Base-by-base conservation (phyloP, 371 early-diverging fungal genomes). In the Syncephalastrum racemosum region DNA sequence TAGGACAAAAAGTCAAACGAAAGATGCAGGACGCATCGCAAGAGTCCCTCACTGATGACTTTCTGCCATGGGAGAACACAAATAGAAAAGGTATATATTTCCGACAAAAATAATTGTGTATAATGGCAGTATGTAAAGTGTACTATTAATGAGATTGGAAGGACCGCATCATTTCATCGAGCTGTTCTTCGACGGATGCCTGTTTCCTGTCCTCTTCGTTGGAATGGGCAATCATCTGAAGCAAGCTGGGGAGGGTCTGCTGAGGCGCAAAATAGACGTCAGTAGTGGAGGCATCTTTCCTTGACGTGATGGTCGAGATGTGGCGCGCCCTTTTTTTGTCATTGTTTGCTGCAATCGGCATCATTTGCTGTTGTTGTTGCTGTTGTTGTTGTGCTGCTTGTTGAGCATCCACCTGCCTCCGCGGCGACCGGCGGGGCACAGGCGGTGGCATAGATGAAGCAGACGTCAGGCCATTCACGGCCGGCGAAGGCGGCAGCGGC, bases 151-250 rank as follows among this genome's bases (percentile, higher is more conserved):
- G 36, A 12, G 36, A 8, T 31, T 31, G 36, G 10, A 60, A 48
- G 22, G 65, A 59, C 7, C 53, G 60, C 65, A 65, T 65, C 57
- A 65, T 57, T 49, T 65, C 65, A 46, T 66, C 51, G 59, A 68
- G 48, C 52, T 58, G 47, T 45, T 62, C 62, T 45, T 67, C 60
- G 4, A 60, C 55, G 2, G 60, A 60, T 22, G 39, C 53, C 12
- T 53, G 39, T 19, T 53, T 53, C 43, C 41, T 49, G 20, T 62
- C 53, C 12, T 42, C 53, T 16, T 54, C 48, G n/a, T 41, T 22
- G 12, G 53, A 45, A 25, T 54, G 47, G 13, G 53, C 56, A 31
- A 68, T 62, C 64, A 63, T 59, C 43, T 64, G 58, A 22, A 68
- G 48, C 22, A 68, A 27, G 19, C 59, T 59, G 13, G 64, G 62